Base-by-base conservation (phyloP, 2,329 filamentous ascomycete species). In the Diaporthe nobilis region DNA sequence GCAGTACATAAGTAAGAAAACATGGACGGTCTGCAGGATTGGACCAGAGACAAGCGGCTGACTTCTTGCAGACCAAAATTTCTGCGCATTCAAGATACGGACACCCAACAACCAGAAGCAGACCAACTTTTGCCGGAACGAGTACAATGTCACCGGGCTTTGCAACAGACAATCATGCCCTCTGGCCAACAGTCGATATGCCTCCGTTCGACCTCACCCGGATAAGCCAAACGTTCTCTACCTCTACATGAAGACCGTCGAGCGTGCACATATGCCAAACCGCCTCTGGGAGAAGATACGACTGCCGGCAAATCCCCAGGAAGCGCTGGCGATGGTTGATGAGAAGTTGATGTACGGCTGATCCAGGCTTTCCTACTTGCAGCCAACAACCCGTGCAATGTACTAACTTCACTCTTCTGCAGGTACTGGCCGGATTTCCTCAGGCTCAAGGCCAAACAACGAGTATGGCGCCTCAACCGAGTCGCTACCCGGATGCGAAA, bases 261-360 rank as follows among this genome's bases (percentile, higher is more conserved):
- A 98, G 87, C 94, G 97, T 77, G 90, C 94, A 17, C 96, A 96
- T 84, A 91, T 96, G 85, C 97, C 96, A 1, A 93, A 92, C 76
- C 97, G 98, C 85, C 92, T 96, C 87, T 99, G 97, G 97, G 95
- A 98, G 86, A 92, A 93, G 80, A 95, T 98, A 83, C 94, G 95
- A 82, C 88, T 99, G 47, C 95, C 95, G 39, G 91, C 92, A 80
- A 98, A 98, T 88, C 98, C 98, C 85, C 91, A 92, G 78, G 94
- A 96, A 83, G 97, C 97, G 0, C 90, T 99, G 37, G 91, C 94
- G 79, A 94, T 98, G 84, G 92, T 99, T 79, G 95, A 98, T 83
- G 91, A 94, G 80, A 91, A 93, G 67, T 88, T 98, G 79, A 94
- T 95, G 82, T 98, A 98, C 89, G 75, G 12, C 4, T 13, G 2